phyloP scores from a whole-genome alignment of 164 flowering plant genomes.

The Piper betle region DNA sequence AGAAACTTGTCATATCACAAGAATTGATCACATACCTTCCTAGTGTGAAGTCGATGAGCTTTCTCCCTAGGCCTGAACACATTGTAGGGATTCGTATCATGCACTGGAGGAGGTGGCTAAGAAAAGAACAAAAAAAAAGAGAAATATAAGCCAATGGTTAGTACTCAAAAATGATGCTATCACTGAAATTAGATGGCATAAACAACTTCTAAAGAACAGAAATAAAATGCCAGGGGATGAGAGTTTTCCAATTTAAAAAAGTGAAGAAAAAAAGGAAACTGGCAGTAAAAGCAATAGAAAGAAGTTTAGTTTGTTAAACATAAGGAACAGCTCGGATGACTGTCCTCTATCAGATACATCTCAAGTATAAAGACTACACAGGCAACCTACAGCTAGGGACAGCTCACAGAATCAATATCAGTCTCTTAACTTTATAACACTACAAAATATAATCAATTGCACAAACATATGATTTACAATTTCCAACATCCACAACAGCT shows the following conservation, averaged over 20 bases:
- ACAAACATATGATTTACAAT: background rate
- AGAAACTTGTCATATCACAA: too few relatives aligned
- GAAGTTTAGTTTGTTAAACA: background rate
- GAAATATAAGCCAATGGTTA: background rate
- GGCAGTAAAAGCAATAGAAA: background rate
- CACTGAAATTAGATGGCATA: background rate
- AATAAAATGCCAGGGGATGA: too few relatives aligned
- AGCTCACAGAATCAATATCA: background rate
- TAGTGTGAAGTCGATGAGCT: conserved; percentile 90
- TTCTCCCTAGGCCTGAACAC: conserved; percentile 99
- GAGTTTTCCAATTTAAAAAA: background rate
- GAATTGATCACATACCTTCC: conserved; percentile 49
- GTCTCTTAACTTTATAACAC: background rate
- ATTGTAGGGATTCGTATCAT: conserved; percentile 97
- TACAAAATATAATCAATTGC: background rate
- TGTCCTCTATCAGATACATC: background rate
- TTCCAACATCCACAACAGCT: too few relatives aligned
- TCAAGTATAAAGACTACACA: background rate
- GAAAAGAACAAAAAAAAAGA: too few relatives aligned
- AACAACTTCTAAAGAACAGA: too few relatives aligned
- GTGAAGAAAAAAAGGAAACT: background rate
- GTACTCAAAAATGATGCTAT: background rate
- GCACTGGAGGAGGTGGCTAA: conserved; percentile 98
- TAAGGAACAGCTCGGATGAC: background rate
- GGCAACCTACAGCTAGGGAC: background rate